These are phyloP conservation scores for Beauveria asiatica DNA, from an alignment of 2,329 filamentous ascomycete genomes.

Conservation along the genomic window DNA sequence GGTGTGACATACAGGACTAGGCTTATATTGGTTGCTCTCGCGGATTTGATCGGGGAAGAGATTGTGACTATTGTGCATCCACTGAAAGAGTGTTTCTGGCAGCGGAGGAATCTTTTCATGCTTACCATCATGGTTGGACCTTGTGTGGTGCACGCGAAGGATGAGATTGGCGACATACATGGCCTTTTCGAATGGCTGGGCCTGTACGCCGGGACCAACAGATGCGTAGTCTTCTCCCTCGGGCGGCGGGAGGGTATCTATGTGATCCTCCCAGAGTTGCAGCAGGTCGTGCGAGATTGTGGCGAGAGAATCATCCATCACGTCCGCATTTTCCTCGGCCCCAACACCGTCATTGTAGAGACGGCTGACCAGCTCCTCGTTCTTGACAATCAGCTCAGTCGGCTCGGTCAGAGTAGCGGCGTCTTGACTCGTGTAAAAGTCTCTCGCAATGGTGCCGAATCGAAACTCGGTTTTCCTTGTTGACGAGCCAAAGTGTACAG, in stretches of 20 bases:
- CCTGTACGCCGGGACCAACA: conserved; percentile 56
- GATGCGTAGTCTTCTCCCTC: conserved; percentile 48
- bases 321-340: conserved; percentile 45
- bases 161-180: conserved; percentile 70
- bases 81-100: conserved; percentile 72
- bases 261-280: conserved; percentile 47
- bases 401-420: conserved; percentile 58
- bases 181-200: conserved; percentile 63
- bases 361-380: conserved; percentile 60
- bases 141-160: conserved; percentile 67
- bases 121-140: conserved; percentile 31
- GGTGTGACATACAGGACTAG: conserved; percentile 66
- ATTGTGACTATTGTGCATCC: conserved; percentile 70
- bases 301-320: conserved; percentile 48
- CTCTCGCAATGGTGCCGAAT: conserved; percentile 64
- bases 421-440: conserved; percentile 49
- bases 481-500: conserved; percentile 33
- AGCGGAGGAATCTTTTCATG: conserved; percentile 45
- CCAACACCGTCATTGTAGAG: conserved; percentile 57
- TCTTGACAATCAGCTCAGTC: conserved; percentile 63
- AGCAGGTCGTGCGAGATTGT: conserved; percentile 43
- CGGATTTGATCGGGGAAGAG: conserved; percentile 60
- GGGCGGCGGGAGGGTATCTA: conserved; percentile 37
- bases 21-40: conserved; percentile 53
- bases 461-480: conserved; percentile 48